phyloP scores from a whole-genome alignment of 192 early-diverging fungal genomes.

The Lobulomyces angularis region DNA sequence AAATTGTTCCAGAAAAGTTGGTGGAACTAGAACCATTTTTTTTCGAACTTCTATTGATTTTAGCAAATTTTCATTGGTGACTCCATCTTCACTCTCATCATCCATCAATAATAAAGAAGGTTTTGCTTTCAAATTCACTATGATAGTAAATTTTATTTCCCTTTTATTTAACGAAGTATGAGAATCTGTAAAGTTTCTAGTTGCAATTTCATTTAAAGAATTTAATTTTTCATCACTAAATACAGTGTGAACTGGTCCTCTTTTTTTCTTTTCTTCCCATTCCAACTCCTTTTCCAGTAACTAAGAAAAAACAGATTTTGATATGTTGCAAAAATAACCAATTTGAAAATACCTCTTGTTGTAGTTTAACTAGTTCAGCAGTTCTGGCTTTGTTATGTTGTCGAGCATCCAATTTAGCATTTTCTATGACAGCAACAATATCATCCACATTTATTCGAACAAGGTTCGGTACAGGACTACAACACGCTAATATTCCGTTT shows the following conservation, averaged over 20 bases:
- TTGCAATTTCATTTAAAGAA: too few relatives aligned
- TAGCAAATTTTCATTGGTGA: too few relatives aligned
- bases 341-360: not conserved
- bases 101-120: too few relatives aligned
- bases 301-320: too few relatives aligned
- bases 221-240: conserved; percentile 14
- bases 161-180: too few relatives aligned
- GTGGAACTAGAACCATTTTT: too few relatives aligned
- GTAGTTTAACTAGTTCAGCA: not conserved
- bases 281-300: conserved; percentile 11
- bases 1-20: too few relatives aligned
- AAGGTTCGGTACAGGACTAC: conserved; percentile 58
- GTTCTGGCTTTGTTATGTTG: not conserved
- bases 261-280: conserved; percentile 9
- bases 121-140: too few relatives aligned
- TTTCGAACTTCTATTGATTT: too few relatives aligned
- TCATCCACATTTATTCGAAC: conserved; percentile 74
- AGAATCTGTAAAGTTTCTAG: too few relatives aligned
- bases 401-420: not conserved
- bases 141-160: too few relatives aligned
- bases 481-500: conserved; percentile 54
- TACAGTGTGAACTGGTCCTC: conserved; percentile 10
- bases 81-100: too few relatives aligned
- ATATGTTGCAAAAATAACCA: not conserved
- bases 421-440: conserved; percentile 45